phyloP scores from a whole-genome alignment of 139 green algal genomes.

The Haematococcus lacustris region DNA sequence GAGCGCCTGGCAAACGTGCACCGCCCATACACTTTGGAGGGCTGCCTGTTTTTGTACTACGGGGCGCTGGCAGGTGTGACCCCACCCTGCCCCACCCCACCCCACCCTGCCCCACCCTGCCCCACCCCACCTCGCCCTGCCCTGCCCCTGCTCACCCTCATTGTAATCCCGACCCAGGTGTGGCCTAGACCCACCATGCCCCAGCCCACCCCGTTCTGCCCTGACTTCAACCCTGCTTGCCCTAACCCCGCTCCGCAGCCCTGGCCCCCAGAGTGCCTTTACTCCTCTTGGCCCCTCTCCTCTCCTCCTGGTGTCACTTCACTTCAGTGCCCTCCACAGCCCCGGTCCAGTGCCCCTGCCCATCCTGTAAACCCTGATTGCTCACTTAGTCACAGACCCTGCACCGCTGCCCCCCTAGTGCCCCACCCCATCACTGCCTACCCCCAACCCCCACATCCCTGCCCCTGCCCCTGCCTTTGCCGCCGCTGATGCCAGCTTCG shows the following conservation, averaged over 20 bases:
- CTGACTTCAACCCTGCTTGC: too few species aligned
- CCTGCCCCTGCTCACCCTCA: neutral
- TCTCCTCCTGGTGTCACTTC: too few species aligned
- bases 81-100: neutral
- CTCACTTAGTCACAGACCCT: neutral
- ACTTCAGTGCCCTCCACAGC: too few species aligned
- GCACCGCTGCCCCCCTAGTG: too few species aligned
- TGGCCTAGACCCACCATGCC: neutral
- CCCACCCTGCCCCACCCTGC: neutral
- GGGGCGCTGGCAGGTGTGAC: slow-evolving; percentile 8
- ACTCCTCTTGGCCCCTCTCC: too few species aligned
- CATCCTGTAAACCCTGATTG: neutral
- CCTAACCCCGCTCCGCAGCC: too few species aligned
- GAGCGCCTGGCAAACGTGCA: neutral
- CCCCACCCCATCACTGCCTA: too few species aligned
- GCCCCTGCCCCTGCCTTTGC: too few species aligned
- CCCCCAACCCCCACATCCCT: too few species aligned
- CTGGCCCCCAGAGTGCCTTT: too few species aligned
- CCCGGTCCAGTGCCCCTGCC: neutral
- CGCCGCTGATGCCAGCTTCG: neutral
- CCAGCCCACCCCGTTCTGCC: neutral
- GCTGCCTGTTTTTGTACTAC: slow-evolving; percentile 39
- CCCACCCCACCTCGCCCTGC: neutral
- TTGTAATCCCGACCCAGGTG: too few species aligned
- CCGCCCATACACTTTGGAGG: slow-evolving; percentile 36